These are phyloP conservation scores for Chalara sp. DNA, from an alignment of 2,329 filamentous ascomycete genomes.

Conservation along the genomic window DNA sequence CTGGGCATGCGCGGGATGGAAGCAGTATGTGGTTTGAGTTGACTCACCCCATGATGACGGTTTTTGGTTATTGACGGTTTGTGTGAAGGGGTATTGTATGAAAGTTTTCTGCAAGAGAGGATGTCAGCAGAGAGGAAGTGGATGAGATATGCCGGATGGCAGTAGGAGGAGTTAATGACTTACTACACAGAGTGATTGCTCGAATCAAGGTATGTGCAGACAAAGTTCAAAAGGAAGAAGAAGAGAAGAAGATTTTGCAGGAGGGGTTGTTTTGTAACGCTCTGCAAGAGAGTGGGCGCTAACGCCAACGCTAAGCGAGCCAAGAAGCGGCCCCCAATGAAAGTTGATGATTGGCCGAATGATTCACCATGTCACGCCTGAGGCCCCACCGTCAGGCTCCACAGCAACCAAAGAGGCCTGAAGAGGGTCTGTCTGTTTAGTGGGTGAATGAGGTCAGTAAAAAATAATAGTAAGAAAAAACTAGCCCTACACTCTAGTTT, in stretches of 20 bases:
- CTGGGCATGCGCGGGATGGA: slow-evolving; percentile 5
- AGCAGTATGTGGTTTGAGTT: slow-evolving; percentile 3
- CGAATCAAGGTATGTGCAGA: slow-evolving; percentile 15
- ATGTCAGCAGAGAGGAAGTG: slow-evolving; percentile 12
- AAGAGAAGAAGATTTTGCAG: neutral
- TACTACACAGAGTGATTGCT: slow-evolving; percentile 27
- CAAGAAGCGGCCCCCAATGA: neutral
- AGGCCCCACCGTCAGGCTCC: too few relatives aligned
- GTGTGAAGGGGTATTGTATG: slow-evolving; percentile 15
- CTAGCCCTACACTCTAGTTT: too few relatives aligned
- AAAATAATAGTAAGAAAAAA: too few relatives aligned
- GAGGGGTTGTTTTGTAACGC: neutral
- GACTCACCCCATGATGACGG: slow-evolving; percentile 29
- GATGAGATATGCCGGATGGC: slow-evolving; percentile 3
- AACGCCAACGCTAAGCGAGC: neutral
- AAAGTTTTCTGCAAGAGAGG: slow-evolving; percentile 17
- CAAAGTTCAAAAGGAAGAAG: neutral
- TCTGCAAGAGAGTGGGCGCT: neutral
- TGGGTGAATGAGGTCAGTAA: too few relatives aligned
- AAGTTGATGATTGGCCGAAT: neutral
- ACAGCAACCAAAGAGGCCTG: too few relatives aligned
- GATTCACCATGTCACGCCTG: too few relatives aligned
- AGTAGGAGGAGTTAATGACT: slow-evolving; percentile 5
- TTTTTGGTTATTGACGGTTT: slow-evolving; percentile 18
- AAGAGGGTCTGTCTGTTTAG: too few relatives aligned